Evolutionary conservation across 176 grass and related monocot species (phyloP).

Genomic region (Rhynchospora tenuis): DNA sequence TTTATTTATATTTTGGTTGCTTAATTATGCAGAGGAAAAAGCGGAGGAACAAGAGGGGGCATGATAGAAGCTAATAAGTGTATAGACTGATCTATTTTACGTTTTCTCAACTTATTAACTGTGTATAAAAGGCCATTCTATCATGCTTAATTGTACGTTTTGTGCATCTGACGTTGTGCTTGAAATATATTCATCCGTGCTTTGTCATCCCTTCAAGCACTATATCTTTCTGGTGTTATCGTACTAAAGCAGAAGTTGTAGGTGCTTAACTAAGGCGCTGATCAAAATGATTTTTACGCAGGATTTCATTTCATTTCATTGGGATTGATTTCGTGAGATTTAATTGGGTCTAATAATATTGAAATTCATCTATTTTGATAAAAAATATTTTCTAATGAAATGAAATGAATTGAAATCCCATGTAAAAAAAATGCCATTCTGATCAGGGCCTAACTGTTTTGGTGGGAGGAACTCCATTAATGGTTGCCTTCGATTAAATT

Average conservation of each 20-base stretch:
- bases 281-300: too few relatives aligned
- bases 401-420: too few relatives aligned
- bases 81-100: background rate
- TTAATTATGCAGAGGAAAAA: background rate
- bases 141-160: background rate
- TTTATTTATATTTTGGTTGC: background rate
- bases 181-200: background rate
- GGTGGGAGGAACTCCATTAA: too few relatives aligned
- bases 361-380: too few relatives aligned
- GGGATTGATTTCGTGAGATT: too few relatives aligned
- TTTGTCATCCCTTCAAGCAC: background rate
- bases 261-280: background rate
- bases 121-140: background rate
- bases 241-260: background rate
- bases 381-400: too few relatives aligned
- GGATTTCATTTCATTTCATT: too few relatives aligned
- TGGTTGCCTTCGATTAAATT: too few relatives aligned
- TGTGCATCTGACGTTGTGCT: background rate
- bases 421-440: too few relatives aligned
- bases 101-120: background rate
- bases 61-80: background rate
- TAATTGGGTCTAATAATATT: too few relatives aligned
- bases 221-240: background rate
- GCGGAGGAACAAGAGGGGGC: background rate
- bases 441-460: too few relatives aligned